Evolutionary conservation across 441 rosid genomes (phyloP), one percentile per base, ranked within the genome.

Genomic region (Corymbia citriodora): DNA sequence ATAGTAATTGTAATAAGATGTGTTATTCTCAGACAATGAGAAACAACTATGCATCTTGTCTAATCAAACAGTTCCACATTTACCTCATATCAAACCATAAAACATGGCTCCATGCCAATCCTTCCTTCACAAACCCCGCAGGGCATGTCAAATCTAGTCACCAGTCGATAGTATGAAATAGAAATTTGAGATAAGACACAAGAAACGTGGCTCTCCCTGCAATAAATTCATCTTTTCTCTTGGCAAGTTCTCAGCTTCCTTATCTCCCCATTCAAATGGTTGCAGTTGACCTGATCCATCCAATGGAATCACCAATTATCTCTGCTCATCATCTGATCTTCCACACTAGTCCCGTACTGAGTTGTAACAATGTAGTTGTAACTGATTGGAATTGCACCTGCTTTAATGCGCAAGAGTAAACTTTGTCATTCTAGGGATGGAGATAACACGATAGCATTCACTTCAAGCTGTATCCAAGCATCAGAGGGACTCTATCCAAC

Each of bases 401-500:
- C 48, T 79, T 45, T 21, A 79, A 23, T 79, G 52, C 4, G 85
- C n/a, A 79, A 79, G n/a, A 79, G 52, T 79, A 23, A 79, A 79
- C n/a, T 40, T 79, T 79, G 45, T 45, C 52, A 79, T 40, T 45
- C 85, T 79, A n/a, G 7, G 85, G 52, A 79, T 79, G 52, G 17
- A 79, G 9, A 3, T 74, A 40, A 45, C 50, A 79, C 45, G 23
- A 25, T 23, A 79, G 85, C 85, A 79, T 79, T 45, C 52, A 45
- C 52, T 79, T 79, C 85, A 79, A 40, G 52, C 52, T 40, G 85
- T 79, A 65, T 17, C 70, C 52, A 45, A 89, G 52, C n/a, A 89
- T 94, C 88, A 91, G 70, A 91, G 87, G 50, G 94, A 90, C 88
- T 94, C 95, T 89, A 95, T 89, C 99, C 99, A 98, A 92, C 98